Base-by-base conservation (phyloP, 768 basidiomycete genomes). In the Termitomyces titanicus region DNA sequence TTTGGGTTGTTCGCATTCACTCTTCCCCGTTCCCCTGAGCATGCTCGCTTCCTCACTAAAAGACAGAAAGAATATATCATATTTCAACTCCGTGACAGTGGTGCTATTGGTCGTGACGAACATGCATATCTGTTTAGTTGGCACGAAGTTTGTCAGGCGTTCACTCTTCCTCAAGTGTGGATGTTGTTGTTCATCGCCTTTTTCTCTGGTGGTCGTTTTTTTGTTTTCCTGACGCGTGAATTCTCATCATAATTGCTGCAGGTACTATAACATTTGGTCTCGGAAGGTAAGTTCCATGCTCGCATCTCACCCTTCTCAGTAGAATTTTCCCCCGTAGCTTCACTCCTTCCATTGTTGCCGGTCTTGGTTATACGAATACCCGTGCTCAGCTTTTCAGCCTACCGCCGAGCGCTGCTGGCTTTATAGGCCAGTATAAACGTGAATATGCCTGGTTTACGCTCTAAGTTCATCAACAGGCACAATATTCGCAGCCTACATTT, bases 1-100 rank as follows among this genome's bases (percentile, higher is more conserved):
- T 81, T 85, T 58, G 89, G 86, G 5, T 31, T 80, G 5, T 25
- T 65, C 3, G 73, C 79, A 0, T 85, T 75, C 72, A 49, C 85
- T 34, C 69, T 83, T 43, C 79, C 84, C 18, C 61, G 66, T 34
- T 72, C 76, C 0, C 78, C 81, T 3, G 63, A 60, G 7, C 66
- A 70, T n/a, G 77, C 81, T 3, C 70, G 69, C 39, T 85, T 87
- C 73, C 70, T 89, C 27, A 77, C 67, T 2, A 55, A 66, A 17
- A 61, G 76, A 24, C 83, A 50, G 37, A 50, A 50, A 18, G 8
- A 50, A 13, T 50, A 37, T 5, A 29, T 50, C 25, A 60, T 69
- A 55, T 66, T 56, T 49, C 77, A 59, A 61, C 74, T 69, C 62
- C 72, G 58, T 52, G 72, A 71, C 49, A 77, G 80, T 52, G 76